Conservation (phyloP, 2,329 filamentous ascomycete genomes). For the Ophiocordyceps australis region DNA sequence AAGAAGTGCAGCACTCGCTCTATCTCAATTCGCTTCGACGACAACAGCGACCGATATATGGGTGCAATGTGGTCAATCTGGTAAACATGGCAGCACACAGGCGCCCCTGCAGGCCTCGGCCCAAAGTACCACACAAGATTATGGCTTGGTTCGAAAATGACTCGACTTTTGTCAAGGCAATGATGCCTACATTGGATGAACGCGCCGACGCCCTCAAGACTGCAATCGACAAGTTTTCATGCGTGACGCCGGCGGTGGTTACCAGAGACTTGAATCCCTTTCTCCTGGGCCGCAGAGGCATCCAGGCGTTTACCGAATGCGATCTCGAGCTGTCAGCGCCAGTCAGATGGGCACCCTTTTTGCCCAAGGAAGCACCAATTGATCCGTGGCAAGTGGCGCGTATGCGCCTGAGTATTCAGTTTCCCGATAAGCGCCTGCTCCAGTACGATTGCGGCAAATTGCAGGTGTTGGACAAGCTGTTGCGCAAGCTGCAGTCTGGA, state of each 20-base stretch:
- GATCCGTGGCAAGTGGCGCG: constrained; percentile 91
- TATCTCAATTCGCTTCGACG: constrained; percentile 69
- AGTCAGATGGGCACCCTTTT: constrained; percentile 34
- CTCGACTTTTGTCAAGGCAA: constrained; percentile 40
- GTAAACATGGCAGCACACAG: constrained; percentile 46
- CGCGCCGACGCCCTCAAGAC: constrained; percentile 56
- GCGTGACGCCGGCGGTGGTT: constrained; percentile 76
- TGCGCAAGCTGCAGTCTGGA: constrained; percentile 73
- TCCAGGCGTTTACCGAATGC: constrained; percentile 35
- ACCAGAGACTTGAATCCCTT: constrained; percentile 59
- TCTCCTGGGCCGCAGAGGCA: constrained; percentile 41
- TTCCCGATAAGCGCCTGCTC: constrained; percentile 87
- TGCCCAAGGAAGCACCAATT: constrained; percentile 33
- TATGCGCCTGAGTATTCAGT: constrained; percentile 85
- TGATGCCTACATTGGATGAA: constrained; percentile 59
- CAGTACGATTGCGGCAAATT: constrained; percentile 98
- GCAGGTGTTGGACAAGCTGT: constrained; percentile 69
- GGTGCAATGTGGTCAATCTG: constrained; percentile 57
- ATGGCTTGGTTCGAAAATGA: constrained; percentile 62
- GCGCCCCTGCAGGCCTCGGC: constrained; percentile 39
- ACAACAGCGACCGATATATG: constrained; percentile 67
- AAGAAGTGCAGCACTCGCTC: constrained; percentile 64
- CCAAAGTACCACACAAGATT: constrained; percentile 40
- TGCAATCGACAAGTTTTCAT: constrained; percentile 74
- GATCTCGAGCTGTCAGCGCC: constrained; percentile 39